These are phyloP conservation scores for Aspergillus novofumigatus DNA, from an alignment of 2,329 filamentous ascomycete species.

Conservation along the genomic window DNA sequence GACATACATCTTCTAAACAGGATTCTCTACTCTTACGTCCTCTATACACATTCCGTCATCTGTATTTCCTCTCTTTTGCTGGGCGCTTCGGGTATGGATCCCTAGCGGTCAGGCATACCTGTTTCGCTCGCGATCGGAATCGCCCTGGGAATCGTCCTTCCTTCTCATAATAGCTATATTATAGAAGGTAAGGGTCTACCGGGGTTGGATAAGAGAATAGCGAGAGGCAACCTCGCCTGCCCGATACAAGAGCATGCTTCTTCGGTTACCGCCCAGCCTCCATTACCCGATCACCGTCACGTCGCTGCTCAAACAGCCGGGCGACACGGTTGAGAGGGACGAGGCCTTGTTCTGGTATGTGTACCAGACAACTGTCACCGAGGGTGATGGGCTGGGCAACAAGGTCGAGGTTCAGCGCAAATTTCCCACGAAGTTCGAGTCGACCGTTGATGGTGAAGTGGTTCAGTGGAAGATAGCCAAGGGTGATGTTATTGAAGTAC, in stretches of 20 bases:
- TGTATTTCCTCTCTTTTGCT: neutral
- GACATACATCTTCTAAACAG: neutral
- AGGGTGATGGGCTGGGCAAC: constrained; percentile 68
- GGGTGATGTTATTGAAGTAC: constrained; percentile 41
- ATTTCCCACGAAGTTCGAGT: constrained; percentile 76
- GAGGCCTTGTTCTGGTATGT: constrained; percentile 81
- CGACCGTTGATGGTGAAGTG: constrained; percentile 75
- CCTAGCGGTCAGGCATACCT: neutral
- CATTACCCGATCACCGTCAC: constrained; percentile 93
- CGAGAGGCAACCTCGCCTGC: neutral
- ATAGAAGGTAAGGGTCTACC: neutral
- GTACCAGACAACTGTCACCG: constrained; percentile 69
- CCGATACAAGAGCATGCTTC: constrained; percentile 37
- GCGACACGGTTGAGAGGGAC: constrained; percentile 71
- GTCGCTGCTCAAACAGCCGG: constrained; percentile 70
- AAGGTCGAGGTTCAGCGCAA: constrained; percentile 64
- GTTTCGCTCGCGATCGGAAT: neutral
- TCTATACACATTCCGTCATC: neutral
- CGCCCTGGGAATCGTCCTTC: neutral
- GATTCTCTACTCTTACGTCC: neutral
- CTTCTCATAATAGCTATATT: neutral
- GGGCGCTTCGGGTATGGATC: constrained; percentile 1
- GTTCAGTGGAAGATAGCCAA: constrained; percentile 66
- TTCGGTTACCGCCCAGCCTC: constrained; percentile 53
- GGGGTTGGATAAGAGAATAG: neutral